Percentiles rank a stretch among this genome's conserved stretches.
These are phyloP conservation scores for Fusarium tanahbumbuense DNA, from an alignment of 2,329 filamentous ascomycete species.

Conservation along the genomic window DNA sequence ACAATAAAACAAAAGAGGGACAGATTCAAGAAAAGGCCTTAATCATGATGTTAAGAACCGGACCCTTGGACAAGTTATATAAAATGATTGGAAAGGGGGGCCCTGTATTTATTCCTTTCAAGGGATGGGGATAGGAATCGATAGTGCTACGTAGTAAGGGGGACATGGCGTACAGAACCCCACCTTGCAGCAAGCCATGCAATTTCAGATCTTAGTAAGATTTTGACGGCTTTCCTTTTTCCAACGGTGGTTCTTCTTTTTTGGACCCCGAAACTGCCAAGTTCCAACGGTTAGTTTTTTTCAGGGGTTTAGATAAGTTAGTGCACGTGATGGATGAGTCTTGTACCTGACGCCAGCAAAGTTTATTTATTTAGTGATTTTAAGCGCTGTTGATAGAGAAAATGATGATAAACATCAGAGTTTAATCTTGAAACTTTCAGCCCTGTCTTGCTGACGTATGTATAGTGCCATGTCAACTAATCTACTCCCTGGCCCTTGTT, in stretches of 20 bases:
- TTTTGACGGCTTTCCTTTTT: not conserved
- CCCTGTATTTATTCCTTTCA: slow-evolving; percentile 5
- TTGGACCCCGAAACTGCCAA: not conserved
- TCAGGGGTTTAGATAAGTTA: not conserved
- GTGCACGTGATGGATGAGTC: not conserved
- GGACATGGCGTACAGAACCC: slow-evolving; percentile 14
- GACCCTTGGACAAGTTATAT: slow-evolving; percentile 3
- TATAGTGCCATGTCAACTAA: slow-evolving; percentile 1
- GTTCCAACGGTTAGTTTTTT: not conserved
- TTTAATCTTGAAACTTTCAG: slow-evolving; percentile 16
- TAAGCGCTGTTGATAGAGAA: not conserved
- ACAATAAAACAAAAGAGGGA: not conserved
- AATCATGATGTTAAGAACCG: slow-evolving; percentile 3
- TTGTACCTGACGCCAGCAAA: not conserved
- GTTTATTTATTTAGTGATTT: not conserved
- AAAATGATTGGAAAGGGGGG: slow-evolving; percentile 5
- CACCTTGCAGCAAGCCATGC: slow-evolving; percentile 3
- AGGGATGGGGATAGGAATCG: slow-evolving; percentile 18
- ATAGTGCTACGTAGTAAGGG: slow-evolving; percentile 14
- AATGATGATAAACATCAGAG: not conserved
- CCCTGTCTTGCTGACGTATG: slow-evolving; percentile 19
- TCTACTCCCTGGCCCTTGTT: not conserved
- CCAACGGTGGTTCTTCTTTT: not conserved
- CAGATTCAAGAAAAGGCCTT: not conserved
- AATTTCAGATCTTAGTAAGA: slow-evolving; percentile 25